A percentile compares a stretch with the other conserved stretches of the same genome.
phyloP scores from a whole-genome alignment of 768 basidiomycete genomes.

The Pluteus cervinus region DNA sequence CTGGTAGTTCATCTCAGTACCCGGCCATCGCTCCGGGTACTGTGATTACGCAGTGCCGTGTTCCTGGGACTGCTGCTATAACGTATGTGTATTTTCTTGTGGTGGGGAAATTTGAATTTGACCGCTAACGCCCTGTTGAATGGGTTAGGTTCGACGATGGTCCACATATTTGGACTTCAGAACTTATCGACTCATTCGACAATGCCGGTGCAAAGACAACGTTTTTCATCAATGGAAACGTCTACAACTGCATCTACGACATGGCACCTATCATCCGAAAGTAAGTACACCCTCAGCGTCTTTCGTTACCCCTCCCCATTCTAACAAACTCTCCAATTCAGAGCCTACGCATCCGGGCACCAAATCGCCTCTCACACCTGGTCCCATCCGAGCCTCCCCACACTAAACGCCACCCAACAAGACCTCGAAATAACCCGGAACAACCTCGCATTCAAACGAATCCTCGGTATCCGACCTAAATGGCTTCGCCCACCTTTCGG shows the following conservation, averaged over 20 bases:
- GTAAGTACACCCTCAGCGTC: not conserved
- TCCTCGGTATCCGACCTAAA: conserved; percentile 12
- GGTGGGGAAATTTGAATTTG: too few species aligned
- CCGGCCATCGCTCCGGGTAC: conserved; percentile 9
- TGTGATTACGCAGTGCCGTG: conserved; percentile 10
- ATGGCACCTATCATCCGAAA: not conserved
- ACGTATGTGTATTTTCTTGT: too few species aligned
- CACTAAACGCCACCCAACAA: conserved; percentile 4
- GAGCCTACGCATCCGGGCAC: conserved; percentile 1
- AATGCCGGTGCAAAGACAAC: not conserved
- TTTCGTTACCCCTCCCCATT: not conserved
- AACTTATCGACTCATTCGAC: conserved; percentile 7
- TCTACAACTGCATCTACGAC: not conserved
- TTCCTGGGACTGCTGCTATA: conserved; percentile 9
- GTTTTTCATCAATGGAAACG: not conserved
- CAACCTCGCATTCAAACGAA: conserved; percentile 12
- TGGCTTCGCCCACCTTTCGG: conserved; percentile 13
- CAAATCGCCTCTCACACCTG: not conserved
- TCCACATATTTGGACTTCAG: conserved; percentile 12
- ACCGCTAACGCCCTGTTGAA: too few species aligned
- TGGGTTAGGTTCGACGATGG: conserved; percentile 15
- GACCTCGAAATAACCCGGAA: conserved; percentile 7
- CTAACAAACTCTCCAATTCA: not conserved
- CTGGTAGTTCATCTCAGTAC: conserved; percentile 3
- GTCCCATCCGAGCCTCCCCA: not conserved